A percentile compares a stretch with the other conserved stretches of the same genome.
phyloP scores from a whole-genome alignment of 2,329 filamentous ascomycete species.

The Verticillium alfalfae region DNA sequence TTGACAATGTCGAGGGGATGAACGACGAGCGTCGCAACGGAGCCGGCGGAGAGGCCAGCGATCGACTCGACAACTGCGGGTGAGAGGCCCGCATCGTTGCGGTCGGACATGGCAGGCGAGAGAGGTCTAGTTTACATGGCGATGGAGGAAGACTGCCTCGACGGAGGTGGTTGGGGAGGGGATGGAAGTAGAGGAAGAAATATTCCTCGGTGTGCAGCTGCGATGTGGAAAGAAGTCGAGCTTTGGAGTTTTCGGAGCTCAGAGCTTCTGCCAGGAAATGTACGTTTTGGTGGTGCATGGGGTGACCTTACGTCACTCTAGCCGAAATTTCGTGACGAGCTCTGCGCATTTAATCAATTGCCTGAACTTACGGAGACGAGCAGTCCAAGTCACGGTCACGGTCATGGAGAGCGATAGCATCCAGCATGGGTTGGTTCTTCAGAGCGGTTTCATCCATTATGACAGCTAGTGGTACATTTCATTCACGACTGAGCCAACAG shows the following conservation, averaged over 20 bases:
- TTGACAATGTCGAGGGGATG: conserved; percentile 96
- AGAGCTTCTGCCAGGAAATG: background rate
- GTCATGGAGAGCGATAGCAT: background rate
- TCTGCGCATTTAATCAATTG: background rate
- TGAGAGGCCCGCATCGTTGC: conserved; percentile 55
- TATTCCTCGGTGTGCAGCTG: background rate
- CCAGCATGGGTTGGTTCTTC: background rate
- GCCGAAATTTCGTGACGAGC: background rate
- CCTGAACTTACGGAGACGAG: background rate
- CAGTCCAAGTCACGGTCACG: background rate
- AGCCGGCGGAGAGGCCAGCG: conserved; percentile 84
- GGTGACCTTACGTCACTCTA: background rate
- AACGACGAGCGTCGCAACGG: conserved; percentile 77
- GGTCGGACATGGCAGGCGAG: conserved; percentile 37
- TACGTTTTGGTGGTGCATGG: background rate
- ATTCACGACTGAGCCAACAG: background rate
- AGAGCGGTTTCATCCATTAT: conserved; percentile 1
- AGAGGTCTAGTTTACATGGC: background rate
- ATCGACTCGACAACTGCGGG: conserved; percentile 80
- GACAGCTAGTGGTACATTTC: conserved; percentile 1
- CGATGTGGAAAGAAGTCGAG: background rate
- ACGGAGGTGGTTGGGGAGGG: background rate
- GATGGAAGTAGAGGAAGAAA: background rate
- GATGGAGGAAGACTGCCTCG: background rate
- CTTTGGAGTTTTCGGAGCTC: background rate